Conservation (phyloP, 805 yeast species). For the Komagataella kurtzmanii region DNA sequence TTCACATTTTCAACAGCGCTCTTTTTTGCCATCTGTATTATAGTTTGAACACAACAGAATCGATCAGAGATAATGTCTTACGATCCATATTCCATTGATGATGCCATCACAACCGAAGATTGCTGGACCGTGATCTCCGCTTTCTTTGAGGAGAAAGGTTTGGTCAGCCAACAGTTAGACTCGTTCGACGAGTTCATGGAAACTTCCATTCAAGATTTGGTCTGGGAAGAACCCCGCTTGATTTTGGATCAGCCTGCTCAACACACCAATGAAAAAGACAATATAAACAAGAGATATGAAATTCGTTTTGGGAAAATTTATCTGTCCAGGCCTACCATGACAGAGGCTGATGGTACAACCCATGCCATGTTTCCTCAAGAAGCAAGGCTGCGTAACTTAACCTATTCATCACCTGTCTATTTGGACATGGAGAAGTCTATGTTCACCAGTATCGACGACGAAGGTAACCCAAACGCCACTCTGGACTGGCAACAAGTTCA, state of each 20-base stretch:
- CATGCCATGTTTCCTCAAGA: slow-evolving; percentile 97
- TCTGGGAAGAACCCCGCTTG: slow-evolving; percentile 87
- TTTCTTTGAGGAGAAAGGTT: slow-evolving; percentile 90
- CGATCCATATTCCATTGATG: background rate
- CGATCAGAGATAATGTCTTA: background rate
- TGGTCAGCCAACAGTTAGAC: slow-evolving; percentile 95
- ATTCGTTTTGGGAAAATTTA: slow-evolving; percentile 96
- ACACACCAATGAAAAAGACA: slow-evolving; percentile 83
- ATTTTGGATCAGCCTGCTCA: slow-evolving; percentile 97
- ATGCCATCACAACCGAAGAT: slow-evolving; percentile 84
- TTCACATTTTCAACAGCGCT: background rate
- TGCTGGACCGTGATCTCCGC: slow-evolving; percentile 98
- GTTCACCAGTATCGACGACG: slow-evolving; percentile 68
- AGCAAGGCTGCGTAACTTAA: slow-evolving; percentile 89
- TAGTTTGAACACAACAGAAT: background rate
- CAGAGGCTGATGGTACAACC: slow-evolving; percentile 99
- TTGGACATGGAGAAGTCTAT: slow-evolving; percentile 92
- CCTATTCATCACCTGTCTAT: slow-evolving; percentile 91
- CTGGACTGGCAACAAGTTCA: slow-evolving; percentile 32
- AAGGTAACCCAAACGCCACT: slow-evolving; percentile 34
- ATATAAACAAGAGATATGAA: slow-evolving; percentile 84
- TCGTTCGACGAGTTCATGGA: slow-evolving; percentile 97
- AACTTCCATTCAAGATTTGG: slow-evolving; percentile 91
- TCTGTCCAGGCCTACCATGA: slow-evolving; percentile 93
- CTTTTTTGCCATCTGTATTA: background rate